Percentiles rank a stretch among this genome's conserved stretches.
phyloP scores from a whole-genome alignment of 2,329 filamentous ascomycete genomes.

The Aschersonia sp. region DNA sequence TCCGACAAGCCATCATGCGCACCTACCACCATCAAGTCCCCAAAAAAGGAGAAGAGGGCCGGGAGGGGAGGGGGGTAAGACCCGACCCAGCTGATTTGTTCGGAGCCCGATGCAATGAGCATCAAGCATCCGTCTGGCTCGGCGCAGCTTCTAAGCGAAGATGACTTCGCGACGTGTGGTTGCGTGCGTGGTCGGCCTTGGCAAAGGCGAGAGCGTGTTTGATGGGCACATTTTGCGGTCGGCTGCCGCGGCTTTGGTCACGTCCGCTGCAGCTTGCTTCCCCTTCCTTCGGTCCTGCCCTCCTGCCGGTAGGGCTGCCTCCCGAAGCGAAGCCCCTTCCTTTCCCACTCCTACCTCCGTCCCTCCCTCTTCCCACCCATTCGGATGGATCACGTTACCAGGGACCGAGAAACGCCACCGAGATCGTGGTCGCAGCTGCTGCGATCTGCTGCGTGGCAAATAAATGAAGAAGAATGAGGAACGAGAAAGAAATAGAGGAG shows the following conservation, averaged over 20 bases:
- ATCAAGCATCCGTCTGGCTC: too few species aligned
- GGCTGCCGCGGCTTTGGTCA: background rate
- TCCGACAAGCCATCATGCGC: too few species aligned
- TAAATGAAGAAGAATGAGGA: background rate
- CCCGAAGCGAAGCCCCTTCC: background rate
- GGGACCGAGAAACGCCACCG: too few species aligned
- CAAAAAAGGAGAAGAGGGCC: too few species aligned
- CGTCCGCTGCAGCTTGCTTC: background rate
- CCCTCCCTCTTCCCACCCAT: background rate
- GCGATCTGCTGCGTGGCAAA: background rate
- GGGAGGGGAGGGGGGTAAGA: too few species aligned
- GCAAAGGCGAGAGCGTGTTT: too few species aligned
- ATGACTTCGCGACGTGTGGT: too few species aligned
- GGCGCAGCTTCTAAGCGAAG: too few species aligned
- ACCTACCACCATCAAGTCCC: too few species aligned
- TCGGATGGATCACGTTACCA: background rate
- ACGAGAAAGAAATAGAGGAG: background rate
- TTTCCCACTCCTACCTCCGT: background rate
- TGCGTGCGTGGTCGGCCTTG: too few species aligned
- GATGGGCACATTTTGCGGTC: background rate
- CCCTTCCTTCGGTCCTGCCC: background rate
- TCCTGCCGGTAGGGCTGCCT: background rate
- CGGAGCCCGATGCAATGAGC: too few species aligned
- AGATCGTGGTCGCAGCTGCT: background rate
- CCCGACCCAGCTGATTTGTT: too few species aligned